Percentiles rank a stretch among this genome's conserved stretches.
phyloP scores from a whole-genome alignment of 1,284 basidiomycete genomes.

The Rugiboletus extremiorientalis region DNA sequence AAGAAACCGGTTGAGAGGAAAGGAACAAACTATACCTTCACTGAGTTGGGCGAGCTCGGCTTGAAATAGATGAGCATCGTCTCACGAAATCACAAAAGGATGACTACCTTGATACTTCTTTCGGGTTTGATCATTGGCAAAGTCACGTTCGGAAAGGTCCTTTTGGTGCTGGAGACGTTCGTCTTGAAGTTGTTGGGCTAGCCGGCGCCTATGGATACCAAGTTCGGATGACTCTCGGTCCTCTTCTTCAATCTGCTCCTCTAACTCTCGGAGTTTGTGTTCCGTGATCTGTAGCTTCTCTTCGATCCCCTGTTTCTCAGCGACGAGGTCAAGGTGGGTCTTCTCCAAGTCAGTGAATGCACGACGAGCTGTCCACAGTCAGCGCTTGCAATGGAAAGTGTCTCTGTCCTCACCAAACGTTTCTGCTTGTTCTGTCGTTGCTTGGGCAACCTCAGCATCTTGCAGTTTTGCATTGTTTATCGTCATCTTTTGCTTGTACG shows the following conservation, averaged over 20 bases:
- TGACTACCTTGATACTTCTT: conserved; percentile 78
- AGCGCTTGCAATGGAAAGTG: conserved; percentile 5
- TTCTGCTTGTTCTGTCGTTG: conserved; percentile 65
- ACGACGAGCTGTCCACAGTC: conserved; percentile 44
- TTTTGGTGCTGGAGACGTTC: conserved; percentile 76
- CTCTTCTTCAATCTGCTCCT: conserved; percentile 66
- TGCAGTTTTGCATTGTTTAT: conserved; percentile 64
- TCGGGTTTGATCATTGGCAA: conserved; percentile 73
- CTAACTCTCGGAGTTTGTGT: conserved; percentile 58
- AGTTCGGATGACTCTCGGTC: conserved; percentile 67
- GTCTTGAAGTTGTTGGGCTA: conserved; percentile 73
- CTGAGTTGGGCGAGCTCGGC: conserved; percentile 75
- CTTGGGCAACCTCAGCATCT: conserved; percentile 66
- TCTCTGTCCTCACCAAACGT: conserved; percentile 48
- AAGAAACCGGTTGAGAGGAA: neutral
- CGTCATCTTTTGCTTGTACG: conserved; percentile 64
- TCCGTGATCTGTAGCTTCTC: conserved; percentile 54
- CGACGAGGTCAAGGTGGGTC: conserved; percentile 48
- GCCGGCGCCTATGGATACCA: conserved; percentile 58
- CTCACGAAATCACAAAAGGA: neutral
- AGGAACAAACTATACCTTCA: conserved; percentile 52
- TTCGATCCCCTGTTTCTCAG: conserved; percentile 55
- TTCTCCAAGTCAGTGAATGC: conserved; percentile 66
- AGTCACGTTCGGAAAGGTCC: conserved; percentile 75
- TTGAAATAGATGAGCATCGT: conserved; percentile 29